Evolutionary conservation across 1,139 yeast species (phyloP).

Genomic region (Chernovozyma sophiae-reginae): DNA sequence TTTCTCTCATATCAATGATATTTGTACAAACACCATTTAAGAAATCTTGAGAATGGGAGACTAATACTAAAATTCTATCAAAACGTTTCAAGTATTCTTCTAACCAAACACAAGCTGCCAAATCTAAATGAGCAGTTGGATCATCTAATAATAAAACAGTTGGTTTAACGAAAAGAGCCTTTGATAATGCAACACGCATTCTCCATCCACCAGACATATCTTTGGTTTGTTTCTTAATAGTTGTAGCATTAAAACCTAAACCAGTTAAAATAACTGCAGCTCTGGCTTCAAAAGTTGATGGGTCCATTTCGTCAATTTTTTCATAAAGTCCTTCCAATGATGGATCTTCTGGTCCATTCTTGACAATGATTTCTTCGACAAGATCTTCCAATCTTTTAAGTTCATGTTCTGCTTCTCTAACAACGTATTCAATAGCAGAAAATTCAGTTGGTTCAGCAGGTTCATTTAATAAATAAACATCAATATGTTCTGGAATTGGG

Average conservation of each 20-base stretch:
- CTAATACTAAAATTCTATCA: constrained; percentile 89
- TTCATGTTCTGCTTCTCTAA: constrained; percentile 91
- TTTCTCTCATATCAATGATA: constrained; percentile 95
- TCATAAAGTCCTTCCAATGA: constrained; percentile 86
- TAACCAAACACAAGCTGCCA: constrained; percentile 99
- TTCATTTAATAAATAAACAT: constrained; percentile 88
- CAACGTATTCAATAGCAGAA: constrained; percentile 94
- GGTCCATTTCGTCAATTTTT: constrained; percentile 94
- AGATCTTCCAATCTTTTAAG: constrained; percentile 86
- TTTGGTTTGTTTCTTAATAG: constrained; percentile 82
- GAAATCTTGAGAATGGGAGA: constrained; percentile 99
- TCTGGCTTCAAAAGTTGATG: constrained; percentile 91
- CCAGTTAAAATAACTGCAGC: constrained; percentile 96
- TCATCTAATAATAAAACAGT: constrained; percentile 90
- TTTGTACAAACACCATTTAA: constrained; percentile 96
- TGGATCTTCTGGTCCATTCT: constrained; percentile 92
- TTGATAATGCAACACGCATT: constrained; percentile 87
- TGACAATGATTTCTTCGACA: constrained; percentile 85
- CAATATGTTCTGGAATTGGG: constrained; percentile 90
- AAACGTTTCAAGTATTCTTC: constrained; percentile 95
- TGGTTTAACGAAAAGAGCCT: constrained; percentile 89
- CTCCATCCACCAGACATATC: constrained; percentile 99
- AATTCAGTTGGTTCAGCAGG: constrained; percentile 94
- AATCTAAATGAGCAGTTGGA: constrained; percentile 99
- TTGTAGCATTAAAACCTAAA: constrained; percentile 87